phyloP scores from a whole-genome alignment of 2,329 filamentous ascomycete species.

The Tympanopsis confertula region DNA sequence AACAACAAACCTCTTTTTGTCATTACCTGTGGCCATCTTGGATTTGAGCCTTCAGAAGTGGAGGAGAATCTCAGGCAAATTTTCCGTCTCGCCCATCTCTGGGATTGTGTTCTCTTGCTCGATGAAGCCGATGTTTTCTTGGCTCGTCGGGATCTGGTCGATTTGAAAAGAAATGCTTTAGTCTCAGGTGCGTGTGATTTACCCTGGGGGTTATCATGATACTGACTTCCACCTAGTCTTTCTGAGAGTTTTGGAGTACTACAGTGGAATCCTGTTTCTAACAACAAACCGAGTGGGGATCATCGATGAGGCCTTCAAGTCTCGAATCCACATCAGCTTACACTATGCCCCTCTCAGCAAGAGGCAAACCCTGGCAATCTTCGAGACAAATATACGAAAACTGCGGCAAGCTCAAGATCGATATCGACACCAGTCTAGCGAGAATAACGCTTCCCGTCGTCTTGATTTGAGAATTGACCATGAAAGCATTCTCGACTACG shows the following conservation, averaged over 20 bases:
- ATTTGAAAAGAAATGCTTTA: slow-evolving; percentile 16
- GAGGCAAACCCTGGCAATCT: too few species aligned
- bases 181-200: slow-evolving; percentile 20
- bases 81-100: slow-evolving; percentile 16
- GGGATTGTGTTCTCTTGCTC: slow-evolving; percentile 26
- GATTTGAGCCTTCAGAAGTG: slow-evolving; percentile 10
- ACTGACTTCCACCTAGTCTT: slow-evolving; percentile 16
- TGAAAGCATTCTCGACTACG: not conserved
- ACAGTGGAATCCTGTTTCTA: slow-evolving; percentile 23
- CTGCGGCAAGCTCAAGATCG: too few species aligned
- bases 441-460: too few species aligned
- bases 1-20: slow-evolving; percentile 16
- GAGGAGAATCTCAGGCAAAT: slow-evolving; percentile 12
- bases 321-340: slow-evolving; percentile 14
- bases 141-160: slow-evolving; percentile 7
- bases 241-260: slow-evolving; percentile 22
- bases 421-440: too few species aligned
- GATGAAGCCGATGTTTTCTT: slow-evolving; percentile 31
- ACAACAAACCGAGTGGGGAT: slow-evolving; percentile 21
- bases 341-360: slow-evolving; percentile 10
- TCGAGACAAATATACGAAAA: too few species aligned
- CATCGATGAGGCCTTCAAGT: slow-evolving; percentile 20
- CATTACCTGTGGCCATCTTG: slow-evolving; percentile 16
- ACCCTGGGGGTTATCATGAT: slow-evolving; percentile 5
- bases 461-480: too few species aligned